Evolutionary conservation across 2,329 filamentous ascomycete genomes (phyloP), one percentile per base, ranked within the genome.

Genomic region (Stachybotrys echinatus): DNA sequence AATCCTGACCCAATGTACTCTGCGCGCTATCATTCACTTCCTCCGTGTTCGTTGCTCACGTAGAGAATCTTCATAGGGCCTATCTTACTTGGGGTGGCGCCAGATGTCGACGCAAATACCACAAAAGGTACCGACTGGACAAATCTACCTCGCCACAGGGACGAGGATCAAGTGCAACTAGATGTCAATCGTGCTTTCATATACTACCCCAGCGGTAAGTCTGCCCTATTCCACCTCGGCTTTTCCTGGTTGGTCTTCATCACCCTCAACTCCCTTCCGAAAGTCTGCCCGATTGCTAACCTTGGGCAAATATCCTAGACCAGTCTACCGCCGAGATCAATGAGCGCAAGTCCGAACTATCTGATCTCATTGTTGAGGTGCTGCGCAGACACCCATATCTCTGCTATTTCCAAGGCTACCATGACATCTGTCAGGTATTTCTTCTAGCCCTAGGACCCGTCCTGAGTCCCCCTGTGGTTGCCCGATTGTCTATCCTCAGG

Each of bases 171-270:
- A 70, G 91, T 99, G 38, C 80, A 85, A 62, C 79, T 97, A 45
- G 94, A 99, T 65, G 94, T 99, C 50, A 84, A 96, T 69, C 82
- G 94, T 50, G 92, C 94, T n/a, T 99, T 99, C 69, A 87, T 97
- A 53, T 95, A 96, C 72, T 99, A 99, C 66, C 94, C 94, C 12
- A 79, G 81, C 54, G 81, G 91, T 94, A 76, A 12, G 19, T 44
- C 6, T 20, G n/a, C 20, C 12, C 19, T 20, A 44, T 23, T 23
- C 12, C 12, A n/a, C 39, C 19, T 14, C 12, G 12, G 7, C 12
- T 42, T n/a, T n/a, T n/a, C n/a, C n/a, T 37, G 10, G 31, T n/a
- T n/a, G 31, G 6, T 17, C 40, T 43, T 43, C 40, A 43, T 7
- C 18, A 43, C 6, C 12, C 5, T 19, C 21, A 4, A 6, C 12